Evolutionary conservation across 129 eudicot species (phyloP).

Genomic region (Calendula officinalis): DNA sequence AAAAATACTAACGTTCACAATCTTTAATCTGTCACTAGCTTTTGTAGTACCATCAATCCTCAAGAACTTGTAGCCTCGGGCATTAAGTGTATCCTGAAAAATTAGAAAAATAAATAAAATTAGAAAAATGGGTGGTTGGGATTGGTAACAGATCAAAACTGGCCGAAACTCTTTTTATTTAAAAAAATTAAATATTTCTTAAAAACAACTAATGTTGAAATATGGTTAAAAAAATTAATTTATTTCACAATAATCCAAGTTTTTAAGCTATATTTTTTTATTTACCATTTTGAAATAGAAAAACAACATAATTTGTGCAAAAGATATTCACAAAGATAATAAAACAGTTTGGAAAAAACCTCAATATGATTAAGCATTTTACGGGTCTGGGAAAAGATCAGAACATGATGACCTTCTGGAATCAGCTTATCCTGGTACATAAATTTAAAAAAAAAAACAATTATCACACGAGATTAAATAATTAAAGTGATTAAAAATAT

Average conservation of each 20-base stretch:
- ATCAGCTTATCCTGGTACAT: conserved; percentile 58
- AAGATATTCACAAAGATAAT: neutral
- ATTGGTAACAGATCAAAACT: too few species aligned
- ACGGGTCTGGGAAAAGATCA: conserved; percentile 93
- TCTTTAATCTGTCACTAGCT: conserved; percentile 69
- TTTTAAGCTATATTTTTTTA: too few species aligned
- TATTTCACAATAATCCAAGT: too few species aligned
- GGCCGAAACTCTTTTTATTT: too few species aligned
- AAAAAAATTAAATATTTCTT: too few species aligned
- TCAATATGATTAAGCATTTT: conserved; percentile 92
- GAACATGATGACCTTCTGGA: conserved; percentile 83
- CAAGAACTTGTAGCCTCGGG: conserved; percentile 57
- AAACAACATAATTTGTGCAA: too few species aligned
- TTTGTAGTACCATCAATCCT: conserved; percentile 97
- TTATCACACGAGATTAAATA: conserved; percentile 1
- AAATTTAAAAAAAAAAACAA: conserved; percentile 6
- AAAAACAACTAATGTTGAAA: too few species aligned
- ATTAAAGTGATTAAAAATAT: neutral
- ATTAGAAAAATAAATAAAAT: conserved; percentile 7
- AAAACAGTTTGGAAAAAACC: conserved; percentile 35
- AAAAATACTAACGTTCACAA: conserved; percentile 62
- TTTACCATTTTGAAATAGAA: too few species aligned
- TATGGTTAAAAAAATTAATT: too few species aligned
- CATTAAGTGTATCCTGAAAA: conserved; percentile 55
- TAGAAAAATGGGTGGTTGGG: neutral